phyloP scores from a whole-genome alignment of 257 asterid species.

The Solanum chiquidenum region DNA sequence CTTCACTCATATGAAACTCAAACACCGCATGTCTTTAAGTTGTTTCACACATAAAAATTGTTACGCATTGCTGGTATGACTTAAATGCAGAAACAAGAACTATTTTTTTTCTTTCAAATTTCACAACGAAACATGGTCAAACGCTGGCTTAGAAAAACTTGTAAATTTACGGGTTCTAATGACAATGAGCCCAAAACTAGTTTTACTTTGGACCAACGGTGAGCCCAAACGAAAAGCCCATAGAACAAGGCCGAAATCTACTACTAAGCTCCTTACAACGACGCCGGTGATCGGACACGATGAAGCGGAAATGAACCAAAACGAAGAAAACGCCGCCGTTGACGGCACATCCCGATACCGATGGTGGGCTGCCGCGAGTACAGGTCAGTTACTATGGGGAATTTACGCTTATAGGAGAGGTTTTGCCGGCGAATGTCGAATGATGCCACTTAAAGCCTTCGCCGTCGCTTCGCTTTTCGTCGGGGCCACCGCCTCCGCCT shows the following conservation, averaged over 20 bases:
- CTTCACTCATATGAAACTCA: background rate
- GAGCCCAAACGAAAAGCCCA: background rate
- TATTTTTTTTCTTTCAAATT: too few species aligned
- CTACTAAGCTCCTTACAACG: background rate
- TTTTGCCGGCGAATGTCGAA: constrained; percentile 31
- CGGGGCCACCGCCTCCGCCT: constrained; percentile 56
- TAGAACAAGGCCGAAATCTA: background rate
- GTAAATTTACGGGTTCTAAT: background rate
- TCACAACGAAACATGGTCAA: background rate
- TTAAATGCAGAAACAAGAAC: background rate
- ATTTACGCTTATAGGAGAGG: constrained; percentile 33
- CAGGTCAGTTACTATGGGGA: constrained; percentile 59
- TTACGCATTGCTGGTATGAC: background rate
- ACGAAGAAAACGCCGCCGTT: constrained; percentile 3
- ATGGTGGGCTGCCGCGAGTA: constrained; percentile 61
- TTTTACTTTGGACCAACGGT: background rate
- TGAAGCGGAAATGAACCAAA: constrained; percentile 29
- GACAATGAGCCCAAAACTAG: background rate
- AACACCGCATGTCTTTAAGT: background rate
- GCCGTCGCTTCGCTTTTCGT: constrained; percentile 68
- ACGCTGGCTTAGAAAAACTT: background rate
- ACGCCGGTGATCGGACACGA: background rate
- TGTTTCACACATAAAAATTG: background rate
- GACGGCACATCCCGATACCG: constrained; percentile 21
- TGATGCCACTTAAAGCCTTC: constrained; percentile 81